Base-by-base conservation (phyloP, 148 eudicot species). In the Camellia lanceoleosa region DNA sequence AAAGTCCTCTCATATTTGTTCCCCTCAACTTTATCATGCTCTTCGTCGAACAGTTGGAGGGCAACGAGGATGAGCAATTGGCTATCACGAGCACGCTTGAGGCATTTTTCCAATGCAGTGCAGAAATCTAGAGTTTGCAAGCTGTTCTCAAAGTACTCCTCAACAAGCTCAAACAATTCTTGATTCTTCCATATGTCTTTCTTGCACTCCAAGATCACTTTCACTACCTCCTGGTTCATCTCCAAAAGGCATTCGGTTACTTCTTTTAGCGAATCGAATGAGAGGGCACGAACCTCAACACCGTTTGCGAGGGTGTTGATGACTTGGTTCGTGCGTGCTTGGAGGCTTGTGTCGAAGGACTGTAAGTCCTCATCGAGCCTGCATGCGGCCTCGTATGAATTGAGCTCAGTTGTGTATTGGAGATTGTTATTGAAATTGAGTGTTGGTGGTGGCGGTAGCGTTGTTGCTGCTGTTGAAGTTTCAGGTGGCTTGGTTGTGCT, bases 141-240 rank as follows among this genome's bases (percentile, higher is more conserved):
- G 68, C 98, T 94, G 54, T 91, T 97, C 73, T 97, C 99, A 55
- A 97, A 97, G 84, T 97, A 97, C 82, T 97, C 99, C 73, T 97
- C 99, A 0, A 97, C 99, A 20, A 97, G 93, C 80, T 97, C 98
- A 78, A 97, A 97, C 75, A 97, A 76, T 76, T 97, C 98, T 30
- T 92, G 94, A 55, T 88, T 94, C 82, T 92, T 97, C 99, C 99
- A 94, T 63, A 97, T 94, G 16, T 97, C 99, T 82, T 92, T 89
- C 92, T 97, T 97, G 84, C 98, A 92, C 41, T 94, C 95, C 54
- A 94, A 83, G 80, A 97, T 92, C 16, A 97, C 97, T 63, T 97
- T 97, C 43, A 97, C 99, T 51, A 97, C 98, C 79, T 94, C 98
- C 52, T 94, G 98, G 72, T 97, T 97, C 99, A 97, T 97, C 47